Base-by-base conservation (phyloP, 2,329 filamentous ascomycete genomes). In the Thermoascus crustaceus region DNA sequence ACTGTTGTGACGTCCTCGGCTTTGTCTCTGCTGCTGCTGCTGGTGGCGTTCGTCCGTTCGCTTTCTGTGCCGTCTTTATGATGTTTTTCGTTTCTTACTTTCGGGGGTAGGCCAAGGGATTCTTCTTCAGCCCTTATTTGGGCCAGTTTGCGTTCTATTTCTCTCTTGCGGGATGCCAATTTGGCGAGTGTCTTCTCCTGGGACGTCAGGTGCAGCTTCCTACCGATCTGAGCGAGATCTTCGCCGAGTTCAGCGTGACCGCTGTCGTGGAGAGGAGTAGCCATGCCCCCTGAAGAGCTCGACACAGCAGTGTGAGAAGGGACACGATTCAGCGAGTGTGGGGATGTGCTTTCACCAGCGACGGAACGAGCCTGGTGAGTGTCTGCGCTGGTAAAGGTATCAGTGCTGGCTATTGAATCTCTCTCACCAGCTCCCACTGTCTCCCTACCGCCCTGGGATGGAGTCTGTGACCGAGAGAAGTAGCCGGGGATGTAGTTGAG, bases 401-500 rank as follows among this genome's bases (percentile, higher is more conserved):
- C 46, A 19, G 39, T 34, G 7, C 51, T 55, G 11, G 46, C 40
- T 5, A 41, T 41, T 5, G 52, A 53, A 5, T 42, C 32, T 20
- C 26, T 36, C 26, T 53, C 50, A 7, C 41, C 39, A 24, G 48
- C 37, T 19, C 33, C 27, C 33, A 9, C 22, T 33, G 16, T 18
- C 6, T 18, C 31, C 10, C 24, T 38, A 8, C 22, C 22, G 9
- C 33, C 26, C 31, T 19, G 7, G 16, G 21, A 19, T 14, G 23
- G 17, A 14, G 30, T 35, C 22, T 32, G 23, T 13, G 34, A 26
- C 26, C 42, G 38, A 23, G 33, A 39, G 22, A 46, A 38, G 21
- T 54, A 48, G 8, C 47, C 47, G 3, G 60, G 57, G 63, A 79
- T 50, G 55, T 68, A 63, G 59, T 69, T 42, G 48, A 69, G 20